phyloP scores from a whole-genome alignment of 768 basidiomycete genomes.

The Rhodotorula toruloides region DNA sequence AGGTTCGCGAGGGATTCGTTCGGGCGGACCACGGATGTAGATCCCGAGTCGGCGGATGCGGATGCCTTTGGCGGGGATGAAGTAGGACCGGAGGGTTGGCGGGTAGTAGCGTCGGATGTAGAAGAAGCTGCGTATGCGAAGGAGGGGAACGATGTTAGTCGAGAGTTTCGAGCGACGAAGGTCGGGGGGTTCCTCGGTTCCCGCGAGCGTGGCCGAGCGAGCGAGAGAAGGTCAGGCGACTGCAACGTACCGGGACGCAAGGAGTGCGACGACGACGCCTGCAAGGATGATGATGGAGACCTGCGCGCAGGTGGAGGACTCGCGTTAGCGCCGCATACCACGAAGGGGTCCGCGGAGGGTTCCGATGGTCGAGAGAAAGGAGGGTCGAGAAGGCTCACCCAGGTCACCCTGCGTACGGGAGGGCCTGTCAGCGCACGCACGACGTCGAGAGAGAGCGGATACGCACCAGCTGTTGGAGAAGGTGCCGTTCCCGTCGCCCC shows the following conservation, averaged over 20 bases:
- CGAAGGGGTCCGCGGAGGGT: background rate
- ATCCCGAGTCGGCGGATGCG: constrained; percentile 7
- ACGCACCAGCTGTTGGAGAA: constrained; percentile 4
- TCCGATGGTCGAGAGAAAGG: no score
- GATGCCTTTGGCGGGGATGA: constrained; percentile 26
- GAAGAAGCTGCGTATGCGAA: constrained; percentile 15
- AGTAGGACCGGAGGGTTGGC: constrained; percentile 21
- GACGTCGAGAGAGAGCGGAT: background rate
- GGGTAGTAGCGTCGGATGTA: constrained; percentile 28
- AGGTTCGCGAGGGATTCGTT: background rate
- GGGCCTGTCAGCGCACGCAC: no score
- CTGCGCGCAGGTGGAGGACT: no score
- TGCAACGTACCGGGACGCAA: constrained; percentile 11
- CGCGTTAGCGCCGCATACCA: no score
- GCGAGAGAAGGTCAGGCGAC: background rate
- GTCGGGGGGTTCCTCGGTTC: no score
- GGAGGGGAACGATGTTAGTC: background rate
- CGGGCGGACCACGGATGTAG: constrained; percentile 19
- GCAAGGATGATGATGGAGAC: constrained; percentile 20
- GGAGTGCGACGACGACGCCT: constrained; percentile 9
- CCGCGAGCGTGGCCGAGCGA: background rate
- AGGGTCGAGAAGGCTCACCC: no score
- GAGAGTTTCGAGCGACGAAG: no score
- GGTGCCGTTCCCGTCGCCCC: background rate
- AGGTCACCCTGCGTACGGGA: no score